Base-by-base conservation (phyloP, 352 stramenopile species). In the Pythium scleroteichum region DNA sequence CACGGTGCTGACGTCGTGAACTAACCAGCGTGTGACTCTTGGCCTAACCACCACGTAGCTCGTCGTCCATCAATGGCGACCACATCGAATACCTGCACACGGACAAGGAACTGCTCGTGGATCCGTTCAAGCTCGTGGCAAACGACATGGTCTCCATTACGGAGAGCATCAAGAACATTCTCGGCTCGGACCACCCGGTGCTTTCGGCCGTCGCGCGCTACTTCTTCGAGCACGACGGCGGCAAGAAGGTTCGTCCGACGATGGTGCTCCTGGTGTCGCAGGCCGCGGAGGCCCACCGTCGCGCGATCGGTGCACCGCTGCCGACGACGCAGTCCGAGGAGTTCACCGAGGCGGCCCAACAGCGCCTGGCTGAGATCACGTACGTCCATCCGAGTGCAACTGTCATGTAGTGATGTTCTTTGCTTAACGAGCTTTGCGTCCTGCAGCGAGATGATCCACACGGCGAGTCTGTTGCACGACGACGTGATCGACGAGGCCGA, bases 371-470 rank as follows among this genome's bases (percentile, higher is more conserved):
- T 3, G 83, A 95, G 73, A 92, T 95, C 68, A 91, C 84, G 85
- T 93, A 75, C 64, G 79, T 81, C 6, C 3, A 53, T 4, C 16
- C 13, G 22, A 6, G 3, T 22, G n/a, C 29, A 35, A 35, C 29
- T 35, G 29, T 10, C 29, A 10, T n/a, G n/a, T n/a, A 35, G 29
- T 10, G 29, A 35, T 35, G 29, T 35, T 10, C 29, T 35, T 5
- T 17, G 20, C n/a, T 23, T 17, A 26, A 41, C 14, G 4, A 14
- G 20, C 58, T 33, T 17, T 20, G 26, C 26, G 26, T 35, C 4
- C 24, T n/a, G n/a, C 64, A 89, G 84, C 29, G 97, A 99, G 82
- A 98, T 99, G 92, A 99, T 99, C 76, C 97, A 99, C 81, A 99
- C 97, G 20, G 96, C 97, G 53, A 98, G 88, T 72, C 66, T 99